phyloP scores from a whole-genome alignment of 148 eudicot species.

The Persicaria tinctoria region DNA sequence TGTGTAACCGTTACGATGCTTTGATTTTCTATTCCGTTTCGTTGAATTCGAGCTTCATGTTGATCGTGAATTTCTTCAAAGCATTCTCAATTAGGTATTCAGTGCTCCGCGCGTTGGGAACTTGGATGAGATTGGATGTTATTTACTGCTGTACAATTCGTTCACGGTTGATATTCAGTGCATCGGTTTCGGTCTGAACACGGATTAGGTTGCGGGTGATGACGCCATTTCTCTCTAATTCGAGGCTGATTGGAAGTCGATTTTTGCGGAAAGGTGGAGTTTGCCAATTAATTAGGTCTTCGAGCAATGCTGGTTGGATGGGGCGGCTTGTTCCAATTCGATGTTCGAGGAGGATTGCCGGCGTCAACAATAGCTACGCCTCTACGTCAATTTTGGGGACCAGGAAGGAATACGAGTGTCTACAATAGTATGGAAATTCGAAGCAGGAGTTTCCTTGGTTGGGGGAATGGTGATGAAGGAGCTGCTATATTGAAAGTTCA shows the following conservation, averaged over 20 bases:
- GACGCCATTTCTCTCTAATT: slow-evolving; percentile 36
- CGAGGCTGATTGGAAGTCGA: slow-evolving; percentile 37
- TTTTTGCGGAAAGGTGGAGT: slow-evolving; percentile 21
- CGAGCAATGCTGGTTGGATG: slow-evolving; percentile 9
- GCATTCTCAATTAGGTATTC: too few species aligned
- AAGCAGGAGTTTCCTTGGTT: slow-evolving; percentile 67
- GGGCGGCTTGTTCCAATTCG: slow-evolving; percentile 31
- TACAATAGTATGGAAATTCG: slow-evolving; percentile 24
- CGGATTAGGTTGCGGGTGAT: slow-evolving; percentile 15
- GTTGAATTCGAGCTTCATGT: too few species aligned
- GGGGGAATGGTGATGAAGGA: slow-evolving; percentile 85
- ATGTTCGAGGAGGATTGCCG: slow-evolving; percentile 38
- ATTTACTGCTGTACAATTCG: not conserved
- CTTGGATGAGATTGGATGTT: not conserved
- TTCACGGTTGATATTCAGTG: not conserved
- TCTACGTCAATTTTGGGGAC: slow-evolving; percentile 11
- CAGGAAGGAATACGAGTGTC: slow-evolving; percentile 13
- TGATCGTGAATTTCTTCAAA: too few species aligned
- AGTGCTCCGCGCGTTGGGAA: too few species aligned
- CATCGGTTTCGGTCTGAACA: not conserved
- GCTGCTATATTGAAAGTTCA: slow-evolving; percentile 50
- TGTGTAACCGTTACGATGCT: too few species aligned
- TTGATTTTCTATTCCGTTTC: too few species aligned
- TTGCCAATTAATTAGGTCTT: slow-evolving; percentile 19
- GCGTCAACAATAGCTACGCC: slow-evolving; percentile 18